Evolutionary conservation across 345 rosid species (phyloP).

Genomic region (Erucastrum elatum): DNA sequence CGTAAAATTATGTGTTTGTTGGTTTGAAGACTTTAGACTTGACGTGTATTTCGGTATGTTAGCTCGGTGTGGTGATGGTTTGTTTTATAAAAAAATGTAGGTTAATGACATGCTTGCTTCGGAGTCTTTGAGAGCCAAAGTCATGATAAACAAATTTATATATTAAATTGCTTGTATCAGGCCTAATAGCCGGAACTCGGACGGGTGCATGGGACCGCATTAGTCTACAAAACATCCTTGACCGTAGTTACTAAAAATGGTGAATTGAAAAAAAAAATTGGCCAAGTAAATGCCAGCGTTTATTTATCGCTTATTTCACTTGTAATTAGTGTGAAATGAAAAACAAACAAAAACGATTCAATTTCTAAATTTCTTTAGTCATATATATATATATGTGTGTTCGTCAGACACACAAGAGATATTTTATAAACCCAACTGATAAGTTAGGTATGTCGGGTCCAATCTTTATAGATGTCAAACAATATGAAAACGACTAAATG

Average conservation of each 20-base stretch:
- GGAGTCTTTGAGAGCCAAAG: background rate
- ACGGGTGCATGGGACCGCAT: background rate
- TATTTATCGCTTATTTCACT: background rate
- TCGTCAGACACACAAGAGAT: background rate
- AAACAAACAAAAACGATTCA: background rate
- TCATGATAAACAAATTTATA: background rate
- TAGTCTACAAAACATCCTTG: background rate
- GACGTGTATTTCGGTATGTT: background rate
- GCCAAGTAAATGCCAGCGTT: background rate
- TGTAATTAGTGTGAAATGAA: background rate
- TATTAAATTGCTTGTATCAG: background rate
- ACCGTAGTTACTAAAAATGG: background rate
- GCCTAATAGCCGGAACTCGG: background rate
- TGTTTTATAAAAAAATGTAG: background rate
- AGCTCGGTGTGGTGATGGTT: background rate
- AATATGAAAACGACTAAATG: background rate
- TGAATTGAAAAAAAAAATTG: background rate
- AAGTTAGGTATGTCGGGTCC: conserved; percentile 7
- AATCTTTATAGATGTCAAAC: conserved; percentile 23
- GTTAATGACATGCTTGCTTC: background rate
- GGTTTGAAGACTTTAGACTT: background rate
- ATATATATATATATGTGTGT: no score
- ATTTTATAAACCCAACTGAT: background rate
- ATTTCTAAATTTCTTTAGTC: no score
- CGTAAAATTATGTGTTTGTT: background rate